A percentile compares a stretch with the other conserved stretches of the same genome.
phyloP scores from a whole-genome alignment of 2,329 filamentous ascomycete genomes.

The Simplicillium sp. region DNA sequence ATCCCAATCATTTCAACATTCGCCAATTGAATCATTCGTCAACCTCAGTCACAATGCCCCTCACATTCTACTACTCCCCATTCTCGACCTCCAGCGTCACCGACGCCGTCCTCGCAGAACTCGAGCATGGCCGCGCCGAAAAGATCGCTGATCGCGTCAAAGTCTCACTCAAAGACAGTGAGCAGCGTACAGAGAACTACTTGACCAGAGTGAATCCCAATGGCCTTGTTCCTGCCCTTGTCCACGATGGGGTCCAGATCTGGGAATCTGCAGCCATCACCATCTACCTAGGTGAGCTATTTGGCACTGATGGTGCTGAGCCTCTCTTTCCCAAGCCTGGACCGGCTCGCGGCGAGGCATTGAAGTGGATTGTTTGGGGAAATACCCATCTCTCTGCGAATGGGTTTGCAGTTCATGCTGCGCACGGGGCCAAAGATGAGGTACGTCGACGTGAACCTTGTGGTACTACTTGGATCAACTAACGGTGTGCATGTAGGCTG shows the following conservation, averaged over 20 bases:
- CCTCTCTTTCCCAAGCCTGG: background rate
- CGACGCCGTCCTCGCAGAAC: slow-evolving; percentile 5
- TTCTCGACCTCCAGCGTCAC: slow-evolving; percentile 5
- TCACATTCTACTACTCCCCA: slow-evolving; percentile 6
- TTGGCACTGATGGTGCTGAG: slow-evolving; percentile 1
- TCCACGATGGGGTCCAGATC: slow-evolving; percentile 1
- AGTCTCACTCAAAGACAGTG: slow-evolving; percentile 1
- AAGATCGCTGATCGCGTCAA: slow-evolving; percentile 3
- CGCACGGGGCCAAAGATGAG: background rate
- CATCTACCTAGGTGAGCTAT: slow-evolving; percentile 4
- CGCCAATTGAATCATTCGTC: too few relatives aligned
- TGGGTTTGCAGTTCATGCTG: background rate
- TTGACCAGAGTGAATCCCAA: slow-evolving; percentile 7
- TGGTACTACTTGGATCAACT: background rate
- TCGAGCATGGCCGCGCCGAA: slow-evolving; percentile 3
- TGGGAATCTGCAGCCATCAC: slow-evolving; percentile 9
- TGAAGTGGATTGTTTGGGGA: slow-evolving; percentile 7
- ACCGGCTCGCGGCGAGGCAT: slow-evolving; percentile 3
- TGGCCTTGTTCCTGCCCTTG: slow-evolving; percentile 6
- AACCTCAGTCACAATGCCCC: slow-evolving; percentile 1
- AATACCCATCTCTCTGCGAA: slow-evolving; percentile 1
- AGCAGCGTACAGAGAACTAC: slow-evolving; percentile 1
- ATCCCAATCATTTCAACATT: too few relatives aligned
- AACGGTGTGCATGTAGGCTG: background rate
- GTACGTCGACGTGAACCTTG: background rate